phyloP scores from a whole-genome alignment of 371 early-diverging fungal genomes.

The Mucor velutinosus region DNA sequence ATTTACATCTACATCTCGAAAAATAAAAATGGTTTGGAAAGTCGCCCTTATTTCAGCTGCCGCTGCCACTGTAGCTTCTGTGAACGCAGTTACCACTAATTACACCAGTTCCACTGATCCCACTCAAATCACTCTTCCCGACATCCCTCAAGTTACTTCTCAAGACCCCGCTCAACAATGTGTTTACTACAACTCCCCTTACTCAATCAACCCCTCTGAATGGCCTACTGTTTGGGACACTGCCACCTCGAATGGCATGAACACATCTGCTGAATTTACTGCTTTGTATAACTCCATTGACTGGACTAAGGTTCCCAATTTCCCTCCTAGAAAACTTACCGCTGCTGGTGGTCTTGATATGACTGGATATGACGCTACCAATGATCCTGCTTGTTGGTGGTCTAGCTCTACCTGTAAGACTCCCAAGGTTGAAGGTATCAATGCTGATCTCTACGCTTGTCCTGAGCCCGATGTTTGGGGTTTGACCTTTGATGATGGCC shows the following conservation, averaged over 20 bases:
- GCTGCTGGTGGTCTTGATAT: slow-evolving; percentile 32
- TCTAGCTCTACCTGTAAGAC: slow-evolving; percentile 34
- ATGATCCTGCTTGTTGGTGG: slow-evolving; percentile 53
- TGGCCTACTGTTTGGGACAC: slow-evolving; percentile 43
- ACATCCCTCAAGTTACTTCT: slow-evolving; percentile 41
- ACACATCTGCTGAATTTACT: slow-evolving; percentile 36
- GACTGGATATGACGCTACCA: slow-evolving; percentile 32
- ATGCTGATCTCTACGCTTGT: slow-evolving; percentile 41
- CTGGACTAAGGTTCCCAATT: slow-evolving; percentile 41
- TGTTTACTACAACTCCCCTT: slow-evolving; percentile 28
- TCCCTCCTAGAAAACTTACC: slow-evolving; percentile 26
- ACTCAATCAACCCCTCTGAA: slow-evolving; percentile 18
- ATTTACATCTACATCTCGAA: neutral
- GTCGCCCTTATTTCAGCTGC: slow-evolving; percentile 15
- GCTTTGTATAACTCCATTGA: slow-evolving; percentile 42
- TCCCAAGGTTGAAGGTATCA: slow-evolving; percentile 32
- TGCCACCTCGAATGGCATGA: slow-evolving; percentile 47
- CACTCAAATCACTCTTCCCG: slow-evolving; percentile 31
- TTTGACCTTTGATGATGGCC: slow-evolving; percentile 48
- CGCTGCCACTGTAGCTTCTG: slow-evolving; percentile 21
- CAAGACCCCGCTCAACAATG: slow-evolving; percentile 34
- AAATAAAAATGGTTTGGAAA: slow-evolving; percentile 28
- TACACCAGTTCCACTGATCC: slow-evolving; percentile 34
- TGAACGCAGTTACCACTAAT: slow-evolving; percentile 18
- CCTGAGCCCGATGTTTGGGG: slow-evolving; percentile 49